phyloP scores from a whole-genome alignment of 345 rosid genomes.

The Crucihimalaya himalaica region DNA sequence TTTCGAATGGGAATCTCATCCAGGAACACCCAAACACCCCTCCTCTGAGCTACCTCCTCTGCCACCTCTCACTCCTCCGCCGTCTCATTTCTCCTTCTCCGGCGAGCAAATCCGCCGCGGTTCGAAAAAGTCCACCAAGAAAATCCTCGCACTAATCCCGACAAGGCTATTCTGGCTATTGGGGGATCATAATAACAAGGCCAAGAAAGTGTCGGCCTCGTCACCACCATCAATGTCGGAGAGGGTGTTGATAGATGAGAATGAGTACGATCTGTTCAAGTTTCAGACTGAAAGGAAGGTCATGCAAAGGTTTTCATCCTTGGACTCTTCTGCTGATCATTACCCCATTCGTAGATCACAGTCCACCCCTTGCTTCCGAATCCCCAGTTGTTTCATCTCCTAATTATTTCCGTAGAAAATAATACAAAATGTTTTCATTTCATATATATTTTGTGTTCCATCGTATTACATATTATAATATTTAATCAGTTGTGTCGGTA shows the following conservation, averaged over 20 bases:
- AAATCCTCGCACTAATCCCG: slow-evolving; percentile 18
- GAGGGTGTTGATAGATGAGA: slow-evolving; percentile 29
- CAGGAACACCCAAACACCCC: slow-evolving; percentile 40
- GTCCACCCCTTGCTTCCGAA: slow-evolving; percentile 32
- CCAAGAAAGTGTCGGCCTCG: slow-evolving; percentile 28
- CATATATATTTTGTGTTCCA: slow-evolving; percentile 5
- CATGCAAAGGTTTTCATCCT: slow-evolving; percentile 26
- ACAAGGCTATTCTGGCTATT: slow-evolving; percentile 22
- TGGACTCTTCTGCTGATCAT: slow-evolving; percentile 24
- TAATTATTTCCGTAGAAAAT: slow-evolving; percentile 5
- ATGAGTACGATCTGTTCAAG: slow-evolving; percentile 34
- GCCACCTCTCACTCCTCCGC: slow-evolving; percentile 43
- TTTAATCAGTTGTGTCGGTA: slow-evolving; percentile 24
- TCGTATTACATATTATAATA: not conserved
- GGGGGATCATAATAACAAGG: slow-evolving; percentile 16
- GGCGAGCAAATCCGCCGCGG: slow-evolving; percentile 16
- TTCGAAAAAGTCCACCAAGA: slow-evolving; percentile 27
- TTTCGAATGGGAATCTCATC: slow-evolving; percentile 43
- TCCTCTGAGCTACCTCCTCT: slow-evolving; percentile 28
- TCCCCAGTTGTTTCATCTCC: slow-evolving; percentile 17
- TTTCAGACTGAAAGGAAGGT: slow-evolving; percentile 24
- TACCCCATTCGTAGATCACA: slow-evolving; percentile 28
- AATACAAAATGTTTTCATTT: no score
- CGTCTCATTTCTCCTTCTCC: slow-evolving; percentile 39
- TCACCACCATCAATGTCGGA: slow-evolving; percentile 29